Evolutionary conservation across 1,284 basidiomycete species (phyloP), one percentile per base, ranked within the genome.

Genomic region (Ganoderma sp.): DNA sequence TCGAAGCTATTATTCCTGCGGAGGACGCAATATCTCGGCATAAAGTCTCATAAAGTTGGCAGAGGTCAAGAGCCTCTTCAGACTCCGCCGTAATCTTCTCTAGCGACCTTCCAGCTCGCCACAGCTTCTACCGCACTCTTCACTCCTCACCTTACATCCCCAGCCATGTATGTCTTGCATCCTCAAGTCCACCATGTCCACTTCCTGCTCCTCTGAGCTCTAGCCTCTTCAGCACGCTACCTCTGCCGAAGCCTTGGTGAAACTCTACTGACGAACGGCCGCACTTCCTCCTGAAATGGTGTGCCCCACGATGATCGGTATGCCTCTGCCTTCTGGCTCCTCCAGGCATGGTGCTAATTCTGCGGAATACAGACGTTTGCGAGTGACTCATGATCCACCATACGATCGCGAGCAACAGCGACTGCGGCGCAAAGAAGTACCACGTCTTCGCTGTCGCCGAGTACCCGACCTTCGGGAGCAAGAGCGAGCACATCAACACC

Each of bases 301-400:
- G 0, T 57, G 32, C 56, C 56, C 56, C 34, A 57, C 56, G 34
- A 57, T 57, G 34, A 57, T 57, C 34, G 39, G 56, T 57, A 17
- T 9, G 56, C 2, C 9, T 57, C 12, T 8, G n/a, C n/a, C n/a
- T n/a, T n/a, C n/a, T n/a, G n/a, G n/a, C n/a, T n/a, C n/a, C n/a
- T 39, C 32, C 3, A 5, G 3, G 6, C 19, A n/a, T 1, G 17
- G 8, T 34, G 17, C 56, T 37, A 9, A 57, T 12, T 5, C 8
- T 8, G 4, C 4, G 34, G 8, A 32, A 39, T 22, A 14, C 19
- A 57, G 56, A 57, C 17, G 56, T 57, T 7, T 34, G n/a, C 34
- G 32, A 57, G 34, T 57, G 56, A 34, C 56, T 57, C 56, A 37
- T 37, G 28, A 57, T 57, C 56, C 56, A 57, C 56, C 56, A 57